phyloP scores from a whole-genome alignment of 2,329 filamentous ascomycete genomes.

The Colletotrichum sp. region DNA sequence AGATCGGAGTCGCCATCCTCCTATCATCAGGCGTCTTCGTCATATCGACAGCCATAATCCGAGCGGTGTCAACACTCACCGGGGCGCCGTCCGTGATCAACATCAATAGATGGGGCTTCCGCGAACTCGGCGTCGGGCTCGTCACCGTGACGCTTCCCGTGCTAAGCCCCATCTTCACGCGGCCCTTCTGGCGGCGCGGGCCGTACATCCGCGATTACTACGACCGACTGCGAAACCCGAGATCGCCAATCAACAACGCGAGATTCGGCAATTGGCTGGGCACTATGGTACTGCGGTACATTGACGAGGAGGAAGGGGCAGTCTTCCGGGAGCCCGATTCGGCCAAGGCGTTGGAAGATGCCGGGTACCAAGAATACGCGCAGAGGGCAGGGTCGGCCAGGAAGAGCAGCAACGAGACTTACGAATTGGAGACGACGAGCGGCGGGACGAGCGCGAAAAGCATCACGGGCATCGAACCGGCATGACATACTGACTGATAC shows the following conservation, averaged over 20 bases:
- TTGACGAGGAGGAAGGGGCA: not conserved
- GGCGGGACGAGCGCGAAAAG: not conserved
- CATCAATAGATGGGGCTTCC: conserved; percentile 25
- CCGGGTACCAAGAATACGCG: not conserved
- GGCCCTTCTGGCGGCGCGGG: conserved; percentile 22
- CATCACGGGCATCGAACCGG: not conserved
- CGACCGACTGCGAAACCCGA: not conserved
- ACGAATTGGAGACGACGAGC: not conserved
- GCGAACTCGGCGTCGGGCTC: conserved; percentile 27
- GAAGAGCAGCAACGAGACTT: not conserved
- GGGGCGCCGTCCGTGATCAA: conserved; percentile 28
- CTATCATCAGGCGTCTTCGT: conserved; percentile 30
- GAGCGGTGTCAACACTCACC: conserved; percentile 24
- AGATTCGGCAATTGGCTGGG: conserved; percentile 7
- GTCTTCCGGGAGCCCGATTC: not conserved
- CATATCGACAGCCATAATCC: conserved; percentile 29
- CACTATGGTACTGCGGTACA: conserved; percentile 3
- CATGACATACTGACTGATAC: not conserved
- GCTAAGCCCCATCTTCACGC: conserved; percentile 18
- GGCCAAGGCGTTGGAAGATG: not conserved
- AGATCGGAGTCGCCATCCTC: conserved; percentile 26
- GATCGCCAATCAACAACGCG: not conserved
- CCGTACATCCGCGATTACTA: conserved; percentile 15
- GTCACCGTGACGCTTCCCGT: conserved; percentile 24
- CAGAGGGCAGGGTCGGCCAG: not conserved